Percentiles rank a stretch among this genome's conserved stretches.
phyloP scores from a whole-genome alignment of 2,329 filamentous ascomycete genomes.

The Podosphaera leucotricha region DNA sequence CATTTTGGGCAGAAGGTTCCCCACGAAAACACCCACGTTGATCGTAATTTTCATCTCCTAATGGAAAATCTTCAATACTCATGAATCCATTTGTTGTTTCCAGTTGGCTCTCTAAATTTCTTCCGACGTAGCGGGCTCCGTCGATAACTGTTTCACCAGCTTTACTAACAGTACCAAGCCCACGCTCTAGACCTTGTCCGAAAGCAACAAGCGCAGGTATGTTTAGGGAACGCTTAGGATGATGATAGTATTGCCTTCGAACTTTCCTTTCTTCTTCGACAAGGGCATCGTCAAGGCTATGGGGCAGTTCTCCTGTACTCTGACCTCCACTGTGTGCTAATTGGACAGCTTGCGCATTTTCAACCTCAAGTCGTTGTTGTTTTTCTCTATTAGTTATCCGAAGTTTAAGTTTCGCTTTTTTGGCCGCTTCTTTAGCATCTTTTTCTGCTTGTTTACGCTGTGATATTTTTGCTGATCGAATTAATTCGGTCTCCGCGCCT shows the following conservation, averaged over 20 bases:
- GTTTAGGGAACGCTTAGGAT: slow-evolving; percentile 5
- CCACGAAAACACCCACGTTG: slow-evolving; percentile 13
- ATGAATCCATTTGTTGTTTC: slow-evolving; percentile 25
- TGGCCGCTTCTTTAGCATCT: slow-evolving; percentile 24
- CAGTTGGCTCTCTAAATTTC: slow-evolving; percentile 27
- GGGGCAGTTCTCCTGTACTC: slow-evolving; percentile 29
- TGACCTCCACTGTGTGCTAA: slow-evolving; percentile 26
- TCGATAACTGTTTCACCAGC: slow-evolving; percentile 23
- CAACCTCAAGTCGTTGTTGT: slow-evolving; percentile 11
- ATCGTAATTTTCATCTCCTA: slow-evolving; percentile 12
- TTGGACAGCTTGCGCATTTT: slow-evolving; percentile 19
- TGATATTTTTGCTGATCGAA: slow-evolving; percentile 55
- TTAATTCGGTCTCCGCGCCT: slow-evolving; percentile 59
- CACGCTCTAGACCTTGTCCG: slow-evolving; percentile 11
- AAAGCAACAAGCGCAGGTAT: slow-evolving; percentile 10
- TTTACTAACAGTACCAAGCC: slow-evolving; percentile 9
- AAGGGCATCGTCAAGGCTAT: slow-evolving; percentile 24
- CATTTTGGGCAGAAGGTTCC: not conserved
- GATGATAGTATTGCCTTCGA: slow-evolving; percentile 4
- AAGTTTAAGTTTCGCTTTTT: slow-evolving; percentile 18
- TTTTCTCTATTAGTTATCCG: slow-evolving; percentile 14
- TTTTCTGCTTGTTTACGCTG: slow-evolving; percentile 37
- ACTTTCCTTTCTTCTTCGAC: slow-evolving; percentile 16
- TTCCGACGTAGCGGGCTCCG: slow-evolving; percentile 23
- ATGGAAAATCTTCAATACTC: slow-evolving; percentile 7